Evolutionary conservation across 495 filamentous ascomycete genomes (phyloP), one percentile per base, ranked within the genome.

Genomic region (Xanthoparmelia taractica): DNA sequence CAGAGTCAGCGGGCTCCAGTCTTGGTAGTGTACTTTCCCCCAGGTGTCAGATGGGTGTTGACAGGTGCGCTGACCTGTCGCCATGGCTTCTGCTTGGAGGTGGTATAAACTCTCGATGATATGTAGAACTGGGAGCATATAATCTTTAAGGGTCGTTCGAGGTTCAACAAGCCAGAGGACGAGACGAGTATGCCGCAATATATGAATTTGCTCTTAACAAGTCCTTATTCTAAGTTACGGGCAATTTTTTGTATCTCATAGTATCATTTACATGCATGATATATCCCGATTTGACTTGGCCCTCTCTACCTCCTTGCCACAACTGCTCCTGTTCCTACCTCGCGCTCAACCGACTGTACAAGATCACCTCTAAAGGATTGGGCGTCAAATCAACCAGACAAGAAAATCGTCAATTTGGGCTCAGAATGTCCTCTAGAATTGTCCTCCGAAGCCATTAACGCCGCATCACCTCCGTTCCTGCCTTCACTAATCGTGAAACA

Each of bases 1-100:
- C 36, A 33, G 63, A 43, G 40, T 64, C 41, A 64, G 63, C 57
- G 41, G 34, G 33, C 47, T 60, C 34, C 34, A 11, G 17, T 54
- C 50, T 31, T 54, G 50, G 15, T 58, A 20, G 56, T 58, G 56
- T 15, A 6, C 10, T 58, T 17, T 40, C 4, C 10, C n/a, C 8
- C 7, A 33, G 29, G 17, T 13, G 13, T n/a, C 50, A 34, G 27
- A 54, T 18, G 17, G 29, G 50, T 20, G 20, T 54, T 17, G 8
- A 20, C 2, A 23, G 34, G 38, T 8, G 38, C 23, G 56, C 38
- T 38, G 34, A 58, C 56, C 56, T 58, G 38, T 38, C 12, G 15
- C 56, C 56, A 58, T 58, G 34, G 8, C 33, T 5, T 33, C 29
- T 33, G 29, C 20, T 18, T 52, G 48, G 15, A 11, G 27, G 4